These are phyloP conservation scores for Naegleria lovaniensis DNA, from an alignment of 208 protist species.

Conservation along the genomic window DNA sequence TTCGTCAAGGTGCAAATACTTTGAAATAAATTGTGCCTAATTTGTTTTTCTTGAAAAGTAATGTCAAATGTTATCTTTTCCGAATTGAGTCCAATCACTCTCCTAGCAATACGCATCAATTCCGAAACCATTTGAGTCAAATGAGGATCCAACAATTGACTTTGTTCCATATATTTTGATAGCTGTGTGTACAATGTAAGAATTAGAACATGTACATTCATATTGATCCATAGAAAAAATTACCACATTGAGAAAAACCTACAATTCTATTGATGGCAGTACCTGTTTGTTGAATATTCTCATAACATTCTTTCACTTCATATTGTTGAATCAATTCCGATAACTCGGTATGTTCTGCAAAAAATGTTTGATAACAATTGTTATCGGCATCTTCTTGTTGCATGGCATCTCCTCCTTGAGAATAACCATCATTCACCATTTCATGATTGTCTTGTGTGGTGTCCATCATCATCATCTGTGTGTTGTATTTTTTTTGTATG, in stretches of 20 bases:
- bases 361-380: neutral
- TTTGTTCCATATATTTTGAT: conserved; percentile 7
- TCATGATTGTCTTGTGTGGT: too few relatives aligned
- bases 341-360: neutral
- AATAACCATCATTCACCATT: too few relatives aligned
- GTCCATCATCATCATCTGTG: too few relatives aligned
- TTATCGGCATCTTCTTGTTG: neutral
- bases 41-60: neutral
- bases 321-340: neutral
- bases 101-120: neutral
- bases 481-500: too few relatives aligned
- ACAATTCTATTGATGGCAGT: neutral
- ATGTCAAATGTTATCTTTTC: neutral
- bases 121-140: neutral
- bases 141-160: conserved; percentile 23
- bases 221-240: too few relatives aligned
- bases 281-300: neutral
- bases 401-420: too few relatives aligned
- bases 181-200: too few relatives aligned
- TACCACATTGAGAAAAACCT: too few relatives aligned
- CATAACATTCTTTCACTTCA: neutral
- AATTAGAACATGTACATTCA: too few relatives aligned
- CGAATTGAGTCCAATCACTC: neutral
- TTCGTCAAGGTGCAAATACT: neutral
- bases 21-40: neutral